Base-by-base conservation (phyloP, 2,329 filamentous ascomycete species). In the Xylaria sp. region DNA sequence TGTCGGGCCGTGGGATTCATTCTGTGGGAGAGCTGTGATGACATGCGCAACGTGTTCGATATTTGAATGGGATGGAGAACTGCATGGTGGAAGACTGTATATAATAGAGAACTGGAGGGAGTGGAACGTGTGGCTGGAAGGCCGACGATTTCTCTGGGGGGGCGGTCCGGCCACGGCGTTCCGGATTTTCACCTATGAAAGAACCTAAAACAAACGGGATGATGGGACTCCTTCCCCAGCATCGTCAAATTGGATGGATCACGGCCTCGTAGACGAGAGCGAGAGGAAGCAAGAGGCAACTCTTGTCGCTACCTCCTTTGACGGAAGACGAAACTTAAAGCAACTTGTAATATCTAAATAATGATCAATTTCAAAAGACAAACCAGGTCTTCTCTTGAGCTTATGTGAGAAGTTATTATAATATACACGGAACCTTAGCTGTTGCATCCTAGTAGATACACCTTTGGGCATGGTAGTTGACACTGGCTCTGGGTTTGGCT, bases 221-320 rank as follows among this genome's bases (percentile, higher is more conserved):
- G 24, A 26, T 34, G 16, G 11, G 29, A 13, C 16, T 34, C 11
- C 18, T 44, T 34, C 16, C 17, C 18, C 22, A 39, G 11, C 16
- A 29, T 45, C 16, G 40, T 22, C 7, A 18, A 21, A 34, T 16
- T 16, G 18, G 34, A 24, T 34, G 34, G 29, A 39, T 20, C 40
- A 16, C 7, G 22, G 47, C 21, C 48, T 49, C 39, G 34, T 29
- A 54, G 46, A 56, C 44, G 44, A 21, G 50, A 29, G 11, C 19
- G 29, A 43, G 26, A 37, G 21, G 40, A 20, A 11, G 26, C 19
- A 53, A 52, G 55, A 56, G 55, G 50, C 55, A 42, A 58, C 58
- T 58, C 55, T 47, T 21, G 26, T 54, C 50, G 48, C 37, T 54
- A 45, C 48, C 39, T 50, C n/a, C n/a, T n/a, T n/a, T 11, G 34